Conservation (phyloP, 495 filamentous ascomycete species). For the Talaromyces stipitatus region DNA sequence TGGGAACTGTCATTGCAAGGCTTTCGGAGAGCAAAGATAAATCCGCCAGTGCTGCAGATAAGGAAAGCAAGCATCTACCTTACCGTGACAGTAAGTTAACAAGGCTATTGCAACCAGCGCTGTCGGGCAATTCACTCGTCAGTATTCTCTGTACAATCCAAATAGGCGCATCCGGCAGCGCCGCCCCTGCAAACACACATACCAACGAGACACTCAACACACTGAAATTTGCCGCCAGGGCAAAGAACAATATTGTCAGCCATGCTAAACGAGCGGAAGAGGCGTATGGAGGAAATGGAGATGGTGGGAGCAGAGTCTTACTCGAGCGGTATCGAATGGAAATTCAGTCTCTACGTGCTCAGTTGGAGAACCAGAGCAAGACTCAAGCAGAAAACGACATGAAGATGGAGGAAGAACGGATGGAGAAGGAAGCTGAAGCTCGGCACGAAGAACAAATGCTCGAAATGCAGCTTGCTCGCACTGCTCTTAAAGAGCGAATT, state of each 20-base stretch:
- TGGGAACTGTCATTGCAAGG: constrained; percentile 89
- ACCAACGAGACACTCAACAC: constrained; percentile 90
- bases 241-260: constrained; percentile 96
- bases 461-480: constrained; percentile 94
- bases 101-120: constrained; percentile 79
- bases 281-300: constrained; percentile 63
- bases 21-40: constrained; percentile 83
- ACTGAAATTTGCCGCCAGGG: constrained; percentile 90
- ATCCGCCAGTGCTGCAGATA: constrained; percentile 62
- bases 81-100: constrained; percentile 98
- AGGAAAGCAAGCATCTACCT: constrained; percentile 82
- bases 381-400: constrained; percentile 61
- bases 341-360: constrained; percentile 70
- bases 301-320: constrained; percentile 77
- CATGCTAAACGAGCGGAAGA: constrained; percentile 95
- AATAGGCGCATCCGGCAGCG: constrained; percentile 58
- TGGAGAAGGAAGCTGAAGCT: constrained; percentile 72
- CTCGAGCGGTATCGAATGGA: constrained; percentile 93
- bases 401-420: constrained; percentile 59
- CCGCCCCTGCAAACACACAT: constrained; percentile 56
- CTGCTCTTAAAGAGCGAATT: constrained; percentile 92
- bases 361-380: constrained; percentile 72
- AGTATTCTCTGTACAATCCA: constrained; percentile 96
- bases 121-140: constrained; percentile 89
- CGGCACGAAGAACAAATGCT: constrained; percentile 96